phyloP scores from a whole-genome alignment of 2,329 filamentous ascomycete genomes.

The Helotiales sp. region DNA sequence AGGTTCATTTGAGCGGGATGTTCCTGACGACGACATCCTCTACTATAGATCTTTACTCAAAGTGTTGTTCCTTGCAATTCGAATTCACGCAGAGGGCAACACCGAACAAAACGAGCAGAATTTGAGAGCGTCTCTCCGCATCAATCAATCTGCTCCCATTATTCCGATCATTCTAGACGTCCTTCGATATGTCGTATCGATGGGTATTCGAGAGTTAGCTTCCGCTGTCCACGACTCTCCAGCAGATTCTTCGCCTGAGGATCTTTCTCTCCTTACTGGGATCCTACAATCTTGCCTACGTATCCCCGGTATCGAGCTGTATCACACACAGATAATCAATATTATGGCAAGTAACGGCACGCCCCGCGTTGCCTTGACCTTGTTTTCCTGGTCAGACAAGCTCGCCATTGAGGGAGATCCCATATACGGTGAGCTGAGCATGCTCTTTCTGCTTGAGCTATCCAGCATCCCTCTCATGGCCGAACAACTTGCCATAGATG shows the following conservation, averaged over 20 bases:
- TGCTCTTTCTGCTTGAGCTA: constrained; percentile 85
- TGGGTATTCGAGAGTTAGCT: constrained; percentile 80
- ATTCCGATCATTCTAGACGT: constrained; percentile 61
- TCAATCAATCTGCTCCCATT: constrained; percentile 35
- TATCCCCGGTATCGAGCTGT: constrained; percentile 73
- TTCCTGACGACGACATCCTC: constrained; percentile 55
- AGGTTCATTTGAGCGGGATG: constrained; percentile 58
- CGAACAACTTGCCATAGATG: constrained; percentile 87
- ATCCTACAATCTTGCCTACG: constrained; percentile 82
- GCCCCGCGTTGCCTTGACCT: constrained; percentile 76
- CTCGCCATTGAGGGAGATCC: constrained; percentile 78
- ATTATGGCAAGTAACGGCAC: constrained; percentile 71
- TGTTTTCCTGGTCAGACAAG: constrained; percentile 93
- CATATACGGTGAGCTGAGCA: constrained; percentile 88
- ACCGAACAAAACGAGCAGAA: constrained; percentile 24
- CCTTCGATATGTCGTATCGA: constrained; percentile 74
- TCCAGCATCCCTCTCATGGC: constrained; percentile 79
- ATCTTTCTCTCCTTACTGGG: constrained; percentile 84
- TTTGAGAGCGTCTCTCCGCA: constrained; percentile 25
- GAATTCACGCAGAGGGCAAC: constrained; percentile 51
- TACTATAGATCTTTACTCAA: constrained; percentile 86
- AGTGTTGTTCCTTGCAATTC: constrained; percentile 79
- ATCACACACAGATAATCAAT: constrained; percentile 69
- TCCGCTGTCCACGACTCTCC: constrained; percentile 78
- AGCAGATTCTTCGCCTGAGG: constrained; percentile 66